Base-by-base conservation (phyloP, 2,329 filamentous ascomycete genomes). In the Cytospora piceae region DNA sequence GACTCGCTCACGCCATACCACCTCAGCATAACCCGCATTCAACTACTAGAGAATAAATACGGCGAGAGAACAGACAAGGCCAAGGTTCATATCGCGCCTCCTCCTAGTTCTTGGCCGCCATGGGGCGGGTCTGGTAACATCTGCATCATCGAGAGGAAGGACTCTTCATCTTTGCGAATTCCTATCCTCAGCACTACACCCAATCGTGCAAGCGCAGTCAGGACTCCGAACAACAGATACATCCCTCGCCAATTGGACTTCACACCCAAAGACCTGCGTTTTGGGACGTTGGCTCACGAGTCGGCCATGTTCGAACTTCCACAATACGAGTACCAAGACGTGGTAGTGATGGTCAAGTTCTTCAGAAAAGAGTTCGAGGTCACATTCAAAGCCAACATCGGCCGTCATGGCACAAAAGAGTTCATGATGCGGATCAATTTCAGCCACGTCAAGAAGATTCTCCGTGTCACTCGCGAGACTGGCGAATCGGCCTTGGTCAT, bases 81-180 rank as follows among this genome's bases (percentile, higher is more conserved):
- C 1, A 81, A 78, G 22, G 75, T 91, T 39, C 79, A 77, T 2
- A 90, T 91, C 68, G 83, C 81, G 72, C 87, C 87, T 0, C 83
- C 85, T 0, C 86, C 87, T 0, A 55, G 24, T 20, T 51, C 42
- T 24, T 68, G 63, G 65, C 65, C 65, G 12, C 63, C 65, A 12
- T 67, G 65, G 65, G 39, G 9, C 11, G 65, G 58, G 3, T 29
- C 62, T 17, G n/a, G 7, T 9, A 32, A 66, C 17, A 11, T 4
- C 20, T 58, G 61, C 20, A 17, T 31, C 51, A 61, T 68, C 24
- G 34, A 46, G 17, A 51, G 49, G 17, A 14, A 39, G 15, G 55
- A 63, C 29, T 37, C 17, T 24, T 39, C 59, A 17, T 17, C 46
- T 29, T 2, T 66, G 20, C 34, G 12, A 3, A 42, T 57, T 59